Conservation (phyloP, 148 eudicot genomes). For the Persicaria maculosa region DNA sequence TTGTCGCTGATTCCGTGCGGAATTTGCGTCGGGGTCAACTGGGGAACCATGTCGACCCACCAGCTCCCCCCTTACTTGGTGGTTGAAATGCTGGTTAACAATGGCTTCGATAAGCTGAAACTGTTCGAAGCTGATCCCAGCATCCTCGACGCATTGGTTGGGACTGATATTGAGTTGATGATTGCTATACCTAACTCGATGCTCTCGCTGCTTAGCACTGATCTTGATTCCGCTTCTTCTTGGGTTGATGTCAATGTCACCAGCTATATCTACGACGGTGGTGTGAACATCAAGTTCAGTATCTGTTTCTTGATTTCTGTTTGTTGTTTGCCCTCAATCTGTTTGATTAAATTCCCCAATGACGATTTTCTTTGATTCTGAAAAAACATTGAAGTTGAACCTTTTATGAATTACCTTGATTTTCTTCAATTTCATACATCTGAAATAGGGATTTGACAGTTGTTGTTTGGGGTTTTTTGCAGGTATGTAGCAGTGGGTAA, state of each 20-base stretch:
- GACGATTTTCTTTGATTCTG: neutral
- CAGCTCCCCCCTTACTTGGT: conserved; percentile 57
- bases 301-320: neutral
- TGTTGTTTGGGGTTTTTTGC: too few species aligned
- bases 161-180: conserved; percentile 76
- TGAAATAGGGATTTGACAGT: too few species aligned
- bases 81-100: conserved; percentile 69
- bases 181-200: conserved; percentile 81
- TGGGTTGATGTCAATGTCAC: conserved; percentile 93
- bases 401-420: neutral
- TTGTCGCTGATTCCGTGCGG: conserved; percentile 16
- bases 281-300: conserved; percentile 74
- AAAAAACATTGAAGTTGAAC: too few species aligned
- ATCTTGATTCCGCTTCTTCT: conserved; percentile 46
- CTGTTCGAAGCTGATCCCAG: conserved; percentile 74
- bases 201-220: conserved; percentile 61
- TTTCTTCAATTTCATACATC: conserved; percentile 3
- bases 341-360: conserved; percentile 3
- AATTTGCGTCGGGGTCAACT: conserved; percentile 69
- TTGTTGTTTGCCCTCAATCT: neutral
- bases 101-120: conserved; percentile 83
- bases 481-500: conserved; percentile 99
- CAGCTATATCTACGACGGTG: conserved; percentile 53
- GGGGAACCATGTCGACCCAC: conserved; percentile 90
- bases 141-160: conserved; percentile 60